A percentile compares a stretch with the other conserved stretches of the same genome.
These are phyloP conservation scores for Centrapalus pauciflorus DNA, from an alignment of 129 eudicot genomes.

Conservation along the genomic window DNA sequence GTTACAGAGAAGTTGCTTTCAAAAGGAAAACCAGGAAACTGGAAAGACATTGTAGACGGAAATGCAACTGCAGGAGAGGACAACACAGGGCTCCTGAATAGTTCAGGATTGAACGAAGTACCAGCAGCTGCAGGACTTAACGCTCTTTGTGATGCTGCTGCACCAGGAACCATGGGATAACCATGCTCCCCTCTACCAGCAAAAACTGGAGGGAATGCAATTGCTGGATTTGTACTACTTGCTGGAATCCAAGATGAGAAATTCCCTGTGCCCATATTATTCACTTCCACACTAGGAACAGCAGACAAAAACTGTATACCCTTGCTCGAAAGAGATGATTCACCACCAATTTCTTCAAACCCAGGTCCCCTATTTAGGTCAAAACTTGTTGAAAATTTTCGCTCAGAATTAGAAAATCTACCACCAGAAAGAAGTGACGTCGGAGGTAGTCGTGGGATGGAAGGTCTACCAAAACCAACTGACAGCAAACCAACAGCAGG, in stretches of 20 bases:
- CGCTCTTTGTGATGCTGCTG: conserved; percentile 47
- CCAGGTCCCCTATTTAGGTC: conserved; percentile 76
- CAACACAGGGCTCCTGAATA: conserved; percentile 55
- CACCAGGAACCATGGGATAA: conserved; percentile 40
- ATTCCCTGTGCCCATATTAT: conserved; percentile 45
- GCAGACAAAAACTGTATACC: conserved; percentile 30
- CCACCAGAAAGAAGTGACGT: conserved; percentile 27
- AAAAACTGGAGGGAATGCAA: conserved; percentile 46
- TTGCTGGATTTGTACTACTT: conserved; percentile 46
- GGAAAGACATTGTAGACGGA: conserved; percentile 45
- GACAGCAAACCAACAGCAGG: conserved; percentile 50
- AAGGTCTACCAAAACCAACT: conserved; percentile 24
- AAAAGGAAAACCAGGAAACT: conserved; percentile 64
- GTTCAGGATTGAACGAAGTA: conserved; percentile 46
- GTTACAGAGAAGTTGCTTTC: conserved; percentile 57
- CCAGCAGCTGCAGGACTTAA: conserved; percentile 39
- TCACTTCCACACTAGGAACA: conserved; percentile 47
- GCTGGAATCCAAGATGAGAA: conserved; percentile 62
- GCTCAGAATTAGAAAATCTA: conserved; percentile 19
- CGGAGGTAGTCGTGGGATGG: conserved; percentile 18
- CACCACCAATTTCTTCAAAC: conserved; percentile 47
- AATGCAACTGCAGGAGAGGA: conserved; percentile 78
- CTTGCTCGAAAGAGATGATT: conserved; percentile 20
- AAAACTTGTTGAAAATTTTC: conserved; percentile 45
- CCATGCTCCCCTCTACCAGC: conserved; percentile 52